Base-by-base conservation (phyloP, 139 green algal species). In the Choricystis sp. region DNA sequence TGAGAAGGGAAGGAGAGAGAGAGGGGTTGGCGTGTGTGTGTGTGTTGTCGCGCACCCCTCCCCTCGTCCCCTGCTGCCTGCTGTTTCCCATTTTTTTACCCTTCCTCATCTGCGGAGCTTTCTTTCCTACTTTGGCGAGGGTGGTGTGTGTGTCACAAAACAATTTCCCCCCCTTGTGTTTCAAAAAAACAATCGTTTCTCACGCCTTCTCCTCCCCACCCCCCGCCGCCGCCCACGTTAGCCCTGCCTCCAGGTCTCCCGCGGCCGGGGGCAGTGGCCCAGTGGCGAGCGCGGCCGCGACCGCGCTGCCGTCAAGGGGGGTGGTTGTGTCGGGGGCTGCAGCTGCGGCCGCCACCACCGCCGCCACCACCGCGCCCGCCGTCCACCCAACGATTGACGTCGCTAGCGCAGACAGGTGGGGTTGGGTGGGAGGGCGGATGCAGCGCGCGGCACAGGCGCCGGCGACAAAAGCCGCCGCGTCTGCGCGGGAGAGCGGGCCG, bases 1-100 rank as follows among this genome's bases (percentile, higher is more conserved):
- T 68, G n/a, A 59, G n/a, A 59, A 59, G 16, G 40, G 40, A 59
- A 59, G 16, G 40, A 16, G 72, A 72, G 9, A 9, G 40, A 16
- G 40, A 52, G 40, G 40, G 9, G 40, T 9, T 52, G 40, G 40
- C 40, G 40, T 16, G 40, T 52, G 40, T 52, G 40, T 52, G 9
- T 52, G 40, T 52, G 40, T 9, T 52, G 40, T 52, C 16, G 40
- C 40, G 40, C 40, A n/a, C n/a, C n/a, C n/a, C n/a, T n/a, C n/a
- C n/a, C n/a, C n/a, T n/a, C n/a, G n/a, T n/a, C n/a, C n/a, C n/a
- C n/a, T n/a, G n/a, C n/a, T n/a, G n/a, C n/a, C n/a, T n/a, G n/a
- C n/a, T n/a, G 40, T 9, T 52, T 9, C 40, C 9, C 40, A 16
- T 52, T 52, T 52, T 52, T 52, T 52, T 52, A 21, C 40, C 40